These are phyloP conservation scores for Hypoxylon sp. DNA, from an alignment of 2,329 filamentous ascomycete genomes.

Conservation along the genomic window DNA sequence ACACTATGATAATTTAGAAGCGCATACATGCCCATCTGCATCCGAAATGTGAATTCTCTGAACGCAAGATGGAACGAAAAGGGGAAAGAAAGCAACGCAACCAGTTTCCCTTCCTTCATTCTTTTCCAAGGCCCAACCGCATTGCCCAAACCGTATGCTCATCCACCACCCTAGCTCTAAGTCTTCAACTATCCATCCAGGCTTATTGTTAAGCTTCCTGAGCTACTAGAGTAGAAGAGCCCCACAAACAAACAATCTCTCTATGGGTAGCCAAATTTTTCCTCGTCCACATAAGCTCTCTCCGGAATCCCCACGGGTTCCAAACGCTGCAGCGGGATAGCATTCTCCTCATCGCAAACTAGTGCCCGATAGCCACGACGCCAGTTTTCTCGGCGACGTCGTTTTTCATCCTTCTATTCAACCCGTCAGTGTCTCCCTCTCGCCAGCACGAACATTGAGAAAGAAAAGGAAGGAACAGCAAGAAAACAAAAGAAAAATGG, in stretches of 20 bases:
- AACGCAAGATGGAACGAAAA: neutral
- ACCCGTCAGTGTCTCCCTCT: neutral
- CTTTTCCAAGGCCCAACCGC: neutral
- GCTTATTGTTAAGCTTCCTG: neutral
- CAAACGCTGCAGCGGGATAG: neutral
- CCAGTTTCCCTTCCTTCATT: neutral
- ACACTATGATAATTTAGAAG: neutral
- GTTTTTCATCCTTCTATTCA: neutral
- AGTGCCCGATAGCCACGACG: neutral
- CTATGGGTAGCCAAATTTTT: neutral
- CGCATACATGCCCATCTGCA: neutral
- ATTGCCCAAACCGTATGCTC: neutral
- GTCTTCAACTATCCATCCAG: neutral
- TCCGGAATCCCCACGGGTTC: neutral
- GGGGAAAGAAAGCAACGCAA: neutral
- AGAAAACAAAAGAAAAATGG: too few species aligned
- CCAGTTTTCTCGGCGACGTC: neutral
- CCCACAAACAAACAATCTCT: neutral
- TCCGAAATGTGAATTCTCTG: neutral
- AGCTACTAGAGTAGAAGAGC: neutral
- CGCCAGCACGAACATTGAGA: too few species aligned
- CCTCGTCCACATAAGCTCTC: neutral
- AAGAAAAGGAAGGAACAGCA: too few species aligned
- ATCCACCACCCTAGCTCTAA: neutral
- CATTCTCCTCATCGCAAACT: neutral